Evolutionary conservation across 2,329 filamentous ascomycete species (phyloP), one percentile per base, ranked within the genome.

Genomic region (Fusarium tupiense): DNA sequence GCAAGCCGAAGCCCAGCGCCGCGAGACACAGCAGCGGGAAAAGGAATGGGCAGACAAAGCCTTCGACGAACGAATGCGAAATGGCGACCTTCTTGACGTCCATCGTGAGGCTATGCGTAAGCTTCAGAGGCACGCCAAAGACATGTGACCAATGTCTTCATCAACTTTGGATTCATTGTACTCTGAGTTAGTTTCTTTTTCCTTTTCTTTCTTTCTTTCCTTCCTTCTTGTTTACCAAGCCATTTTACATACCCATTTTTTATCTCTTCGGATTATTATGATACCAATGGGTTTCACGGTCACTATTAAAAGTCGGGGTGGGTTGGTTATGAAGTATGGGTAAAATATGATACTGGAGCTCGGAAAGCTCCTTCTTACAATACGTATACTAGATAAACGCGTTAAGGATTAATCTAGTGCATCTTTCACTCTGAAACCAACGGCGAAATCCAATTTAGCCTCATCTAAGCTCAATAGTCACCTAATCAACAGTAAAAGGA

Each of bases 101-200:
- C 95, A 98, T 81, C 88, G 92, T 26, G 92, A 95, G 72, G 93
- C 92, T 2, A 88, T 98, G 89, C 88, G 93, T 72, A 91, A 88
- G 81, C 93, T 98, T 91, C 95, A 98, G 77, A 83, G 82, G 41
- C 75, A 80, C 31, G 84, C 85, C 3, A 85, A 81, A 74, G 79
- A 84, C 46, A 65, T 37, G 44, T 76, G 64, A 69, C 54, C 29
- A 29, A 53, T 6, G 26, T 26, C 35, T 26, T 41, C 37, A 17
- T 33, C 19, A n/a, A 38, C 46, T 26, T 40, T 44, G 37, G 24
- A 52, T 41, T 14, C 14, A 44, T 19, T 33, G 61, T 59, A 56
- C 12, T 12, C 26, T 37, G 61, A 29, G 40, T 43, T 41, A 69
- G 54, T 43, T 63, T 67, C 54, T 29, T 72, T 43, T 61, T 67